These are phyloP conservation scores for Kodamaea kaohsiungensis DNA, from an alignment of 805 yeast species.

Conservation along the genomic window DNA sequence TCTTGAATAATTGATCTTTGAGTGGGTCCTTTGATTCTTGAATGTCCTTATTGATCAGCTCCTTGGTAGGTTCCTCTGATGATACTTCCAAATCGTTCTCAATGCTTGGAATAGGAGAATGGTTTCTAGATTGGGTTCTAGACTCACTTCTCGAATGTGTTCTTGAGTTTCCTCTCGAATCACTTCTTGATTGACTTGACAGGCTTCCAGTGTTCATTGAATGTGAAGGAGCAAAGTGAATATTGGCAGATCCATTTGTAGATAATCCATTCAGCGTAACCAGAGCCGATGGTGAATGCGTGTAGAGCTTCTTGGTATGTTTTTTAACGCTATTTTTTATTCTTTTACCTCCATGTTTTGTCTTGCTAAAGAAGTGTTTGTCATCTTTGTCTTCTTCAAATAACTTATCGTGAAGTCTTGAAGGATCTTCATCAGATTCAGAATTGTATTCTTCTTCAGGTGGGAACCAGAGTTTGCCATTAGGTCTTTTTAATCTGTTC, in stretches of 20 bases:
- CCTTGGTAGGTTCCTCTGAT: background rate
- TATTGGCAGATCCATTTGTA: background rate
- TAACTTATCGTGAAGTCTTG: slow-evolving; percentile 33
- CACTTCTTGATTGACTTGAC: background rate
- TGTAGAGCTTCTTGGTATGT: slow-evolving; percentile 11
- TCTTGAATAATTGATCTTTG: slow-evolving; percentile 12
- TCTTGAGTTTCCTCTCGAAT: slow-evolving; percentile 5
- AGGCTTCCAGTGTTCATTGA: background rate
- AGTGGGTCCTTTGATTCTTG: background rate
- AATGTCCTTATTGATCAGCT: background rate
- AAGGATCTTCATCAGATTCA: slow-evolving; percentile 5
- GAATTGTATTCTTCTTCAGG: slow-evolving; percentile 9
- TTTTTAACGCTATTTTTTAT: slow-evolving; percentile 13
- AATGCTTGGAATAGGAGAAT: background rate
- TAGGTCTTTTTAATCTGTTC: slow-evolving; percentile 47
- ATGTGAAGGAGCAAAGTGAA: background rate
- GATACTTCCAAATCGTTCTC: background rate
- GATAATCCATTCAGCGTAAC: background rate
- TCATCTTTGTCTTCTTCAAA: slow-evolving; percentile 5
- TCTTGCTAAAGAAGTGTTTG: slow-evolving; percentile 6
- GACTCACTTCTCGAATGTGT: slow-evolving; percentile 3
- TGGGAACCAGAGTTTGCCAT: slow-evolving; percentile 57
- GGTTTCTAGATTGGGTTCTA: background rate
- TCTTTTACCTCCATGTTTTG: slow-evolving; percentile 1
- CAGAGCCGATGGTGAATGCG: slow-evolving; percentile 8